Percentiles rank a stretch among this genome's conserved stretches.
Evolutionary conservation across 2,329 filamentous ascomycete species (phyloP).

Genomic region (Monosporascus sp.): DNA sequence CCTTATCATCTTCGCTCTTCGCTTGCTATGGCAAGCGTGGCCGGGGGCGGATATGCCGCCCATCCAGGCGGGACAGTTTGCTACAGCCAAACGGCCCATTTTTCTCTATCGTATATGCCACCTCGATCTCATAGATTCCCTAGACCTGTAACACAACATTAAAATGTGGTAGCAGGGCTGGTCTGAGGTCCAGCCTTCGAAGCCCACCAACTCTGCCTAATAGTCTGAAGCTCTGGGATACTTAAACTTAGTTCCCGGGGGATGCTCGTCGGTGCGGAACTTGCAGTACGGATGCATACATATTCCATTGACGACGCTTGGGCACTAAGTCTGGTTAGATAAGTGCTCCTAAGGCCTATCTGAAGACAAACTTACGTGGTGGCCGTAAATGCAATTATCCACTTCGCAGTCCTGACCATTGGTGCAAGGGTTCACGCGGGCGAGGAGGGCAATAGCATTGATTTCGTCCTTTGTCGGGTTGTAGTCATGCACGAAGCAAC

Average conservation of each 20-base stretch:
- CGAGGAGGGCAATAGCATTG: slow-evolving; percentile 50
- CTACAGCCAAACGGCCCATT: too few species aligned
- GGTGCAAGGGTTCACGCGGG: slow-evolving; percentile 53
- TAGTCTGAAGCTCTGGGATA: slow-evolving; percentile 2
- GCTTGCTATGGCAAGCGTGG: too few species aligned
- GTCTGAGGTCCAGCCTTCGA: too few species aligned
- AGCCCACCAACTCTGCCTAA: neutral
- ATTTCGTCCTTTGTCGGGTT: slow-evolving; percentile 49
- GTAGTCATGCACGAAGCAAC: slow-evolving; percentile 53
- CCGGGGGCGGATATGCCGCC: too few species aligned
- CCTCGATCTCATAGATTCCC: too few species aligned
- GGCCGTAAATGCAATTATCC: slow-evolving; percentile 57
- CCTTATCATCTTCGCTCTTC: too few species aligned
- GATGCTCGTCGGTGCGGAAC: slow-evolving; percentile 48
- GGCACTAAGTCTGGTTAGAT: slow-evolving; percentile 36
- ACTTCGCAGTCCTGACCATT: slow-evolving; percentile 53
- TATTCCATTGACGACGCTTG: slow-evolving; percentile 44
- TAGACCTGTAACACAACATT: too few species aligned
- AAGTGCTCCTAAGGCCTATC: neutral
- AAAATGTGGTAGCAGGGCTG: too few species aligned
- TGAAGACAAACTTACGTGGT: slow-evolving; percentile 43
- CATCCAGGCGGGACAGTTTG: too few species aligned
- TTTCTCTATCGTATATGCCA: too few species aligned
- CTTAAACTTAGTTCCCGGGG: slow-evolving; percentile 50
- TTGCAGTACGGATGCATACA: slow-evolving; percentile 53